Conservation (phyloP, 345 rosid genomes). For the Salix suchowensis region DNA sequence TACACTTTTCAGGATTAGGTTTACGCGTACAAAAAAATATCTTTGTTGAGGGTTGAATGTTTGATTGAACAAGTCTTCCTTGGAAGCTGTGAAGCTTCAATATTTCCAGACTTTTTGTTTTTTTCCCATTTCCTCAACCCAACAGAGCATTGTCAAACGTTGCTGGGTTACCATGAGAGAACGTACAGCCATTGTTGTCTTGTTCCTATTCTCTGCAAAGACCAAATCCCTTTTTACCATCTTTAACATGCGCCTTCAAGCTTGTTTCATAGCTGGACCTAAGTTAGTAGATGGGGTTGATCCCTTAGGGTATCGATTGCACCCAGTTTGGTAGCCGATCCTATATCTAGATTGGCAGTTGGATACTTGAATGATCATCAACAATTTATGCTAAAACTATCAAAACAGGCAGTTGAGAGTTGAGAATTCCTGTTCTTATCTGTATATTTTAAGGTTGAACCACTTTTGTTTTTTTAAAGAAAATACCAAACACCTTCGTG, state of each 20-base stretch:
- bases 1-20: no score
- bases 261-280: not conserved
- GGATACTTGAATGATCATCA: not conserved
- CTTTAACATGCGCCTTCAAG: not conserved
- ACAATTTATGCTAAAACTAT: not conserved
- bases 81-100: not conserved
- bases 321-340: not conserved
- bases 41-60: not conserved
- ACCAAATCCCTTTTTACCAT: no score
- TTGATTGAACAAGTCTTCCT: not conserved
- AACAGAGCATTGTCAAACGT: not conserved
- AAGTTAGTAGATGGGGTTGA: not conserved
- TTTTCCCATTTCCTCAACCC: no score
- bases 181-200: not conserved
- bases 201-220: no score
- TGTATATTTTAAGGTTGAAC: not conserved
- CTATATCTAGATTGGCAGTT: not conserved
- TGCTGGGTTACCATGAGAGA: not conserved
- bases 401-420: not conserved
- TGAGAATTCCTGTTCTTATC: not conserved
- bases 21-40: not conserved
- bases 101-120: no score
- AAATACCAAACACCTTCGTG: not conserved
- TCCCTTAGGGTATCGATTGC: not conserved
- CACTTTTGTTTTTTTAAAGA: not conserved